A percentile compares a stretch with the other conserved stretches of the same genome.
These are phyloP conservation scores for Tricholoma terreum DNA, from an alignment of 768 basidiomycete species.

Conservation along the genomic window DNA sequence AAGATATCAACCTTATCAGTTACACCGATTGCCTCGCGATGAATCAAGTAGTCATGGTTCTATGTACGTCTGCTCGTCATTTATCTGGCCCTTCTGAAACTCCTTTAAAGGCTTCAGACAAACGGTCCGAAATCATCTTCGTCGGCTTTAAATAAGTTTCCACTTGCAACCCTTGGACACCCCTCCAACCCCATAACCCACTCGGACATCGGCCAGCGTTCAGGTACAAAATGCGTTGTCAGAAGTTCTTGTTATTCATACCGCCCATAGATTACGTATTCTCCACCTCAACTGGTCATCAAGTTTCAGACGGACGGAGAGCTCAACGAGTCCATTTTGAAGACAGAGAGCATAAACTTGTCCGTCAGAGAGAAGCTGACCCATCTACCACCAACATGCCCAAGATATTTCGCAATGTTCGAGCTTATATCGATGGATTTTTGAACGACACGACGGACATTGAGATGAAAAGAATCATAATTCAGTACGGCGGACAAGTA, in stretches of 20 bases:
- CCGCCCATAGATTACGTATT: constrained; percentile 48
- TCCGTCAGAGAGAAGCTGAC: constrained; percentile 21
- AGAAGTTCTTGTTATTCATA: background rate
- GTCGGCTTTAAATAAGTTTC: constrained; percentile 50
- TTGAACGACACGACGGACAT: constrained; percentile 71
- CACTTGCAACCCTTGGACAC: constrained; percentile 60
- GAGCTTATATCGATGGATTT: constrained; percentile 71
- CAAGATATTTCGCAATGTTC: constrained; percentile 42
- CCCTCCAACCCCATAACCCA: constrained; percentile 78
- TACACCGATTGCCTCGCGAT: background rate
- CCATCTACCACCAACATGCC: constrained; percentile 18
- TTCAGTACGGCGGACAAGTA: constrained; percentile 62
- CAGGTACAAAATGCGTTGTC: constrained; percentile 38
- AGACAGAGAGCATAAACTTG: constrained; percentile 46
- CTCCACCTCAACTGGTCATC: constrained; percentile 68
- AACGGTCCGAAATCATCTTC: constrained; percentile 30
- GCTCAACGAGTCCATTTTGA: constrained; percentile 37
- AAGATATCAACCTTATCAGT: constrained; percentile 17
- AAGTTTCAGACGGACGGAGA: constrained; percentile 49
- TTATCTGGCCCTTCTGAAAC: background rate
- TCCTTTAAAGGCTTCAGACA: constrained; percentile 1
- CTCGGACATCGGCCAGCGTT: constrained; percentile 57
- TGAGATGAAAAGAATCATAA: constrained; percentile 70
- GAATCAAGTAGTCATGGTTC: constrained; percentile 5
- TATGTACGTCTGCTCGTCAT: constrained; percentile 3